phyloP scores from a whole-genome alignment of 1,284 basidiomycete genomes.

The Anthracocystis panici-leucophaei region DNA sequence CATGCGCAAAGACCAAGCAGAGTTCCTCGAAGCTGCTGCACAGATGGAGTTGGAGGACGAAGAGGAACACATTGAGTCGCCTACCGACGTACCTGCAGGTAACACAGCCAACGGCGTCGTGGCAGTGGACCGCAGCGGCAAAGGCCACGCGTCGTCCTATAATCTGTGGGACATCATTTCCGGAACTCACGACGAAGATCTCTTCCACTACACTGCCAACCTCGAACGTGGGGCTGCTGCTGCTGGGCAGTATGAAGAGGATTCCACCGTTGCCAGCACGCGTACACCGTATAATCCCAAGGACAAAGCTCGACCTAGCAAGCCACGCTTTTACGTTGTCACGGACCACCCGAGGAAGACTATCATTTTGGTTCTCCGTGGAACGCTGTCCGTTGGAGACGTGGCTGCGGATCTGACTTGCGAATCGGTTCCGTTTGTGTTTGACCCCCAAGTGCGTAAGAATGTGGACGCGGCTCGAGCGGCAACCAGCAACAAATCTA shows the following conservation, averaged over 20 bases:
- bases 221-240: constrained; percentile 45
- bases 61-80: constrained; percentile 17
- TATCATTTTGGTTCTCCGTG: constrained; percentile 62
- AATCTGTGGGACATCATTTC: constrained; percentile 57
- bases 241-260: constrained; percentile 50
- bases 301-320: constrained; percentile 37
- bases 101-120: neutral
- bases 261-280: neutral
- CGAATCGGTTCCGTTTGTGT: constrained; percentile 52
- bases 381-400: constrained; percentile 65
- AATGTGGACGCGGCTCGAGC: constrained; percentile 17
- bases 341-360: constrained; percentile 59
- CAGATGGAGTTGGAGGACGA: constrained; percentile 56
- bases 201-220: constrained; percentile 60
- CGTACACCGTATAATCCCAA: constrained; percentile 15
- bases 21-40: constrained; percentile 52
- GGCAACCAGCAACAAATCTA: neutral
- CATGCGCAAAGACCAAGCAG: constrained; percentile 44
- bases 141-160: constrained; percentile 33
- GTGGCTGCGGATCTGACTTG: constrained; percentile 67
- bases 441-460: constrained; percentile 21
- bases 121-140: constrained; percentile 5
- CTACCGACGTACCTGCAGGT: neutral
- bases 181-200: constrained; percentile 59
- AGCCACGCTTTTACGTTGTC: constrained; percentile 63